These are phyloP conservation scores for Solanum neorickii DNA, from an alignment of 257 asterid genomes.

Conservation along the genomic window DNA sequence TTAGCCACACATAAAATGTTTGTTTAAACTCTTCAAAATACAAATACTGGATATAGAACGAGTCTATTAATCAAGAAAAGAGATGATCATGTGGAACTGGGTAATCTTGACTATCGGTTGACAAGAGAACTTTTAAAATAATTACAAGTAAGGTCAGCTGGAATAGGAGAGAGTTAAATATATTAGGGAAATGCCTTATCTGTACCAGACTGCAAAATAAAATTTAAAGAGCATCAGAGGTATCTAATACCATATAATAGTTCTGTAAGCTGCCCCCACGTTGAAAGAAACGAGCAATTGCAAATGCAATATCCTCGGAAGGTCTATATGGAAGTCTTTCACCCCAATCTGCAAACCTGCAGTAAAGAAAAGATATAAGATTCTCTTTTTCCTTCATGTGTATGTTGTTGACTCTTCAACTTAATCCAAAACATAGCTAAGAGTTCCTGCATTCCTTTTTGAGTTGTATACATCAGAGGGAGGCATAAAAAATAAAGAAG, in stretches of 20 bases:
- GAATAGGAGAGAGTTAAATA: not conserved
- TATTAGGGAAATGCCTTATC: not conserved
- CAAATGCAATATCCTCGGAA: conserved; percentile 82
- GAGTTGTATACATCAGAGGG: not conserved
- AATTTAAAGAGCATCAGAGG: not conserved
- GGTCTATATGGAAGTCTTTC: conserved; percentile 84
- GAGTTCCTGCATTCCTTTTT: not conserved
- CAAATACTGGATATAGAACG: not conserved
- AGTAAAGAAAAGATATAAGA: not conserved
- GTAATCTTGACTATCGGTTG: not conserved
- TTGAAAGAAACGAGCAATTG: conserved; percentile 95
- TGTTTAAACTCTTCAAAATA: not conserved
- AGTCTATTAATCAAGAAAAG: not conserved
- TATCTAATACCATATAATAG: conserved; percentile 72
- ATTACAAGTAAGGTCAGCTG: not conserved
- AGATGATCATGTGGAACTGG: not conserved
- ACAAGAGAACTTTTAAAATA: not conserved
- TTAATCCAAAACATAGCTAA: not conserved
- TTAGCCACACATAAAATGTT: not conserved
- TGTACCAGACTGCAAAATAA: not conserved
- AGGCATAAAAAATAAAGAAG: not conserved
- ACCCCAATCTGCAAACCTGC: conserved; percentile 89
- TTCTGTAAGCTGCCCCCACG: conserved; percentile 94
- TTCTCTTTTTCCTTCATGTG: not conserved
- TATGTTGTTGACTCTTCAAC: not conserved